A percentile compares a stretch with the other conserved stretches of the same genome.
phyloP scores from a whole-genome alignment of 2,329 filamentous ascomycete species.

The Cordyceps javanica region DNA sequence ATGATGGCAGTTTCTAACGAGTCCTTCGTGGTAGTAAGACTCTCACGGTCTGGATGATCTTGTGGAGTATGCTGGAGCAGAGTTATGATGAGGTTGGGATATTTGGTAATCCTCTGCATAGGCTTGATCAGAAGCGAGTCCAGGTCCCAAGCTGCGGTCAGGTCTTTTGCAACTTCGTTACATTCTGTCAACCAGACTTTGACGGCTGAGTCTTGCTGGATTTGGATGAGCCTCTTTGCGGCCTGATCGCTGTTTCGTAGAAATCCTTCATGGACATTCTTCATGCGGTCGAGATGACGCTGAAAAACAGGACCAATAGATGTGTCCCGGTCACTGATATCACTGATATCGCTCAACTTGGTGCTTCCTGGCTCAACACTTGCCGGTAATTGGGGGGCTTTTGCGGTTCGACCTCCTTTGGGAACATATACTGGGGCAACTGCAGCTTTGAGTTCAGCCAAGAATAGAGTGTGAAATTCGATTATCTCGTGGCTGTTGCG shows the following conservation, averaged over 20 bases:
- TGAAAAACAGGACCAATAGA: constrained; percentile 48
- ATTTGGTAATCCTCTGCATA: constrained; percentile 90
- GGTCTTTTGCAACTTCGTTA: constrained; percentile 82
- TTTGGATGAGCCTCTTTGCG: constrained; percentile 54
- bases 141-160: constrained; percentile 90
- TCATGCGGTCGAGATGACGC: constrained; percentile 54
- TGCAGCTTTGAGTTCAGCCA: constrained; percentile 73
- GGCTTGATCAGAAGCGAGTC: constrained; percentile 97
- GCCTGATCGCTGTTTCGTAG: constrained; percentile 58
- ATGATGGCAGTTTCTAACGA: constrained; percentile 61
- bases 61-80: constrained; percentile 72
- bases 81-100: constrained; percentile 77
- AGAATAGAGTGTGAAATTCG: constrained; percentile 74
- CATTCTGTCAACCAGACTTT: constrained; percentile 91
- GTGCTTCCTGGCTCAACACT: constrained; percentile 35
- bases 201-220: constrained; percentile 57
- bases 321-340: constrained; percentile 47
- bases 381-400: constrained; percentile 36
- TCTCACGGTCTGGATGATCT: constrained; percentile 74
- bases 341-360: constrained; percentile 37
- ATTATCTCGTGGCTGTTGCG: constrained; percentile 90
- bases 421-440: constrained; percentile 74
- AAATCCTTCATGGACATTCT: constrained; percentile 54
- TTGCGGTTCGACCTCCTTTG: constrained; percentile 38
- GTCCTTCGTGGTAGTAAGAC: constrained; percentile 50